Evolutionary conservation across 768 basidiomycete genomes (phyloP), one percentile per base, ranked within the genome.

Genomic region (Piloderma croceum): DNA sequence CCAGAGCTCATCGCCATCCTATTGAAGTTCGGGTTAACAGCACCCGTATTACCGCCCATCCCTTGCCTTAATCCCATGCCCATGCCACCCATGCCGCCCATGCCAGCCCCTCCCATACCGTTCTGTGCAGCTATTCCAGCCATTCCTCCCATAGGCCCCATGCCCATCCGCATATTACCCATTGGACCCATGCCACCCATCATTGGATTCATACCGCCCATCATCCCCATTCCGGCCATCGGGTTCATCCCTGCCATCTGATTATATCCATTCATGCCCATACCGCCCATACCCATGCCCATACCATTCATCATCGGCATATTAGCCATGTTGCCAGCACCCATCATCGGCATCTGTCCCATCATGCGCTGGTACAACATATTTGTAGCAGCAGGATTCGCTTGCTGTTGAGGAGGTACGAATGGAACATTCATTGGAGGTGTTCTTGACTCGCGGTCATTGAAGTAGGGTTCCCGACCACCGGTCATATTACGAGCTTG

Each of bases 301-400:
- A 74, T 70, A 10, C 67, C 67, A 59, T 63, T 76, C 54, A 68
- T 64, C 71, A 77, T 73, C 13, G 64, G 64, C 67, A 74, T 70
- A 19, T 61, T 61, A 50, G 70, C 65, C 52, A 67, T 64, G 11
- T 58, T 60, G 37, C 59, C 56, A 27, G 46, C 57, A 12, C 60
- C 61, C 65, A 73, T 72, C 52, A 70, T 65, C 0, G 68, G 70
- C 43, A 73, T 62, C 29, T 58, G 58, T 29, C 53, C 55, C 61
- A 58, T 60, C 61, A 59, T 63, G 45, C 64, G 65, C 49, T 77
- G 72, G 56, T 72, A 78, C 63, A 79, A 72, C 63, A 77, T 70
- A n/a, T n/a, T n/a, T n/a, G n/a, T n/a, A 6, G 71, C 62, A 71
- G 80, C 74, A 17, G 34, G 38, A 17, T 20, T 12, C 67, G 66